Evolutionary conservation across 768 basidiomycete genomes (phyloP).

Genomic region (Suillus brevipes): DNA sequence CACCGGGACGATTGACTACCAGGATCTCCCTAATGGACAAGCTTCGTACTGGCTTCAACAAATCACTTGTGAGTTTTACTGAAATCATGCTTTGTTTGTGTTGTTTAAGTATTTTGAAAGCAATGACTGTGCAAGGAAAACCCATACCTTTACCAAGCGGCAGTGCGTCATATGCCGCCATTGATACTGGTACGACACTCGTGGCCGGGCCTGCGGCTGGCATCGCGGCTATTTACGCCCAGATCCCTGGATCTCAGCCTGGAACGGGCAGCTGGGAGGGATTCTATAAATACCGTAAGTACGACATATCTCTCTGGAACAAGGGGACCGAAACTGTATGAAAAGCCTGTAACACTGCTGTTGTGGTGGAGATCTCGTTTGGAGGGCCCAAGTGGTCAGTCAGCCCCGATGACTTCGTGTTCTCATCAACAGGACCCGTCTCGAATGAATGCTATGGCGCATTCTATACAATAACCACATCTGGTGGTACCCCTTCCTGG

Average conservation of each 20-base stretch:
- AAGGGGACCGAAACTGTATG: background rate
- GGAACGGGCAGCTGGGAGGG: constrained; percentile 42
- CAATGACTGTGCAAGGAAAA: constrained; percentile 37
- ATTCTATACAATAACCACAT: constrained; percentile 70
- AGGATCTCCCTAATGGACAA: constrained; percentile 38
- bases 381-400: constrained; percentile 49
- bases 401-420: constrained; percentile 49
- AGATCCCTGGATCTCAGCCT: constrained; percentile 43
- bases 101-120: constrained; percentile 17
- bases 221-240: constrained; percentile 44
- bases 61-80: constrained; percentile 23
- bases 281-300: constrained; percentile 47
- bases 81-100: background rate
- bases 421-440: constrained; percentile 45
- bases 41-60: constrained; percentile 51
- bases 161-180: constrained; percentile 38
- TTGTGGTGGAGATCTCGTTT: constrained; percentile 44
- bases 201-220: constrained; percentile 48
- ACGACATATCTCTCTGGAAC: constrained; percentile 7
- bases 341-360: constrained; percentile 43
- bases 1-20: constrained; percentile 50
- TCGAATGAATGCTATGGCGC: constrained; percentile 72
- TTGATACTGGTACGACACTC: constrained; percentile 63
- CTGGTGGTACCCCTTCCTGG: constrained; percentile 63
- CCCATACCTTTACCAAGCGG: constrained; percentile 37